Percentiles rank a stretch among this genome's conserved stretches.
phyloP scores from a whole-genome alignment of 1,139 yeast species.

The Geotrichum citri-aurantii region DNA sequence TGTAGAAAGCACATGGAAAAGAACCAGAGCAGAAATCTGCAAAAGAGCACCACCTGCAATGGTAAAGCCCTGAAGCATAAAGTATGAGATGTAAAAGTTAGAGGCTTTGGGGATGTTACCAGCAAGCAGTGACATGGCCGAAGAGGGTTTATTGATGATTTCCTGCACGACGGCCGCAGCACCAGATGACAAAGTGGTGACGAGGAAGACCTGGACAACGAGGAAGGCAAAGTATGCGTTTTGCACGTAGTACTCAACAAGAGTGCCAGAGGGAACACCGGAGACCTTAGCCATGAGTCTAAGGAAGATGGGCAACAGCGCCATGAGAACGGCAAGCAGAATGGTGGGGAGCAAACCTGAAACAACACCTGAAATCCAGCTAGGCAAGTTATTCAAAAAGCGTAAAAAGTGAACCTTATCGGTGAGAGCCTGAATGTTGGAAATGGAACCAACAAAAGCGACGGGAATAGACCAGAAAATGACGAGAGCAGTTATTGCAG shows the following conservation, averaged over 20 bases:
- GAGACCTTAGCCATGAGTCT: slow-evolving; percentile 64
- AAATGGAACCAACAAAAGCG: slow-evolving; percentile 89
- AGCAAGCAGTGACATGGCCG: slow-evolving; percentile 64
- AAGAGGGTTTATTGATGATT: slow-evolving; percentile 57
- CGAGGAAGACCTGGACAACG: slow-evolving; percentile 73
- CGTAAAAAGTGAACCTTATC: slow-evolving; percentile 60
- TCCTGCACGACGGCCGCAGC: slow-evolving; percentile 70
- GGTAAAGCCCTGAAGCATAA: slow-evolving; percentile 73
- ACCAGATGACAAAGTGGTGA: slow-evolving; percentile 75
- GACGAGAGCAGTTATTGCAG: slow-evolving; percentile 55
- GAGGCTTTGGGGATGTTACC: slow-evolving; percentile 80
- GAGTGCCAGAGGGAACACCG: slow-evolving; percentile 66
- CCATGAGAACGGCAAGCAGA: slow-evolving; percentile 76
- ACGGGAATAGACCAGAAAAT: slow-evolving; percentile 94
- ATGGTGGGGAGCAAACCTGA: slow-evolving; percentile 86
- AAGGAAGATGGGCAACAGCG: slow-evolving; percentile 74
- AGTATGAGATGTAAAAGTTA: slow-evolving; percentile 58
- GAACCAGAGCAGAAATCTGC: slow-evolving; percentile 66
- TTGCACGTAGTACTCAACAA: slow-evolving; percentile 76
- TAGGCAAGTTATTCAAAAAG: slow-evolving; percentile 68
- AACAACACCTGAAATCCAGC: slow-evolving; percentile 63
- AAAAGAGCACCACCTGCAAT: slow-evolving; percentile 74
- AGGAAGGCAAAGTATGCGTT: slow-evolving; percentile 84
- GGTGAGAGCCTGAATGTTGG: slow-evolving; percentile 70
- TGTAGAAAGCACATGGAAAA: slow-evolving; percentile 66